Evolutionary conservation across 1,284 basidiomycete genomes (phyloP), one percentile per base, ranked within the genome.

Genomic region (Boletus nobilissimus): DNA sequence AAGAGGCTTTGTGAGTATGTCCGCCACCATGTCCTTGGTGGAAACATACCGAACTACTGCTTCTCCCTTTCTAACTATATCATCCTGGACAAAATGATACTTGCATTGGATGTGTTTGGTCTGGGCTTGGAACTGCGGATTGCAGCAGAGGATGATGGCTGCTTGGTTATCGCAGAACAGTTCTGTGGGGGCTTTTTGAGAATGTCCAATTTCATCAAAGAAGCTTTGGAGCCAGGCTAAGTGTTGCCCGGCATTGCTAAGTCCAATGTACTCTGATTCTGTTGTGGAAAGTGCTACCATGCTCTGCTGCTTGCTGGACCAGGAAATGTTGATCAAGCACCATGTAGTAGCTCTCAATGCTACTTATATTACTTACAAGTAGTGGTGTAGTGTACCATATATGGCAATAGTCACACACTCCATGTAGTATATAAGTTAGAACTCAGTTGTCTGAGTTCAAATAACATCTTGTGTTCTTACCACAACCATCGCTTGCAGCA

Each of bases 161-260:
- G 84, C 79, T 64, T 86, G 81, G 71, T 88, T 89, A 76, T 89
- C 84, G 43, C 78, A 80, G 26, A 72, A 22, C 5, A 51, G 11
- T 19, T 9, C 5, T 3, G 36, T 69, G 3, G 78, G 13, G 83
- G 38, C 60, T 18, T 46, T 39, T 18, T 70, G 32, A 18, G 24
- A 10, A 16, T 57, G 9, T 57, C 16, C 54, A 2, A 57, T 57
- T 57, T 57, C n/a, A n/a, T 57, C 14, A 7, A 57, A 57, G n/a
- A 57, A 57, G 3, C 5, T 8, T 29, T 5, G 16, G n/a, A 57
- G 54, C 54, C n/a, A 57, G 54, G n/a, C 54, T 10, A 57, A 32
- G 16, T 57, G 16, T 9, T 57, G 54, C 18, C n/a, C n/a, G 3
- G 54, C n/a, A 57, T 57, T 32, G 18, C 54, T 57, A 14, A 57